Base-by-base conservation (phyloP, 495 filamentous ascomycete species). In the Xylaria cubensis region DNA sequence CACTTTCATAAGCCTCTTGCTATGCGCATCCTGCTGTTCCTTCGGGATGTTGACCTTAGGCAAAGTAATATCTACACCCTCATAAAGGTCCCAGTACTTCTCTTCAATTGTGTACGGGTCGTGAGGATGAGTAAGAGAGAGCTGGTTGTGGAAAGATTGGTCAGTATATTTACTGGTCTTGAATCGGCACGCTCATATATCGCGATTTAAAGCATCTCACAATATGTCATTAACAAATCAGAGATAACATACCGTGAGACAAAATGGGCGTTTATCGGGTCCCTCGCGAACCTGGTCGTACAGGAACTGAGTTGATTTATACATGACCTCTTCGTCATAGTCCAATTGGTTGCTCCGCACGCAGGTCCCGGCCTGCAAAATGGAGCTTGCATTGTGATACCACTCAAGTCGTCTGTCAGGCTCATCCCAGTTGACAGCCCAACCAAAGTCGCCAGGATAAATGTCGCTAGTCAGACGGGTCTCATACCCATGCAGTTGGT, bases 261-360 rank as follows among this genome's bases (percentile, higher is more conserved):
- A 94, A 81, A 97, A 97, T 10, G 94, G 94, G 36, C 93, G 88
- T 42, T 85, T 84, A 62, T 82, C 85, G 4, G 88, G 88, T 19
- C 85, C 88, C 73, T 92, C 87, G 4, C 94, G 90, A 26, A 94
- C 92, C 72, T 94, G 88, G 81, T 95, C 91, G 79, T 92, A 95
- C 46, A 97, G 83, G 77, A 93, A 97, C 80, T 95, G 93, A 44
- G 86, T 90, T 8, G 91, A 88, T 82, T 89, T 91, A 81, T 93
- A 94, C 87, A 96, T 94, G 74, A 96, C 93, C 80, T 97, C 94
- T 82, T 96, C 93, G 74, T 97, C 94, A 74, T 93, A 97, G 76
- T 97, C 94, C n/a, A 97, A 87, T 83, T 97, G 94, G 83, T 97
- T 97, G 75, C 92, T 94, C 70, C 93, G 87, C 39, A 96, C 88